A percentile compares a stretch with the other conserved stretches of the same genome.
phyloP scores from a whole-genome alignment of 1,139 yeast species.

The Yamadazyma buinensis region DNA sequence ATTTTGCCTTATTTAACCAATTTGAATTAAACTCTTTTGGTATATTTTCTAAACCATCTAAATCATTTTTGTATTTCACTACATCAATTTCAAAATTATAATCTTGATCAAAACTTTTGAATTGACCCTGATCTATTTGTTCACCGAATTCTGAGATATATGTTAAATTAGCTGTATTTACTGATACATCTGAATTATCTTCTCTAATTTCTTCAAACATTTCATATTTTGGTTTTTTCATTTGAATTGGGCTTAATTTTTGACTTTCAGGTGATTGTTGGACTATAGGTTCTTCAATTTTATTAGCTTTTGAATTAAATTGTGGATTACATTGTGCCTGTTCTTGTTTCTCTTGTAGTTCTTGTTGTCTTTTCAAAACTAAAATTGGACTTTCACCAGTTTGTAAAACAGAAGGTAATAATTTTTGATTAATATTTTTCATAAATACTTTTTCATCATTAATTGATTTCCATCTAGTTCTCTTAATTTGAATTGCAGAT shows the following conservation, averaged over 20 bases:
- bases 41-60: constrained; percentile 31
- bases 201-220: constrained; percentile 1
- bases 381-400: constrained; percentile 32
- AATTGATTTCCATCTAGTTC: constrained; percentile 23
- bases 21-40: constrained; percentile 17
- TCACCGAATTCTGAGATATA: constrained; percentile 25
- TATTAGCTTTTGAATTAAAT: neutral
- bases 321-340: too few species aligned
- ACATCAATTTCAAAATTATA: constrained; percentile 9
- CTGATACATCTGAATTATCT: constrained; percentile 3
- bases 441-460: constrained; percentile 30
- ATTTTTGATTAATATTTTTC: constrained; percentile 27
- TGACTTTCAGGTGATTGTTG: too few species aligned
- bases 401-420: constrained; percentile 35
- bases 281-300: too few species aligned
- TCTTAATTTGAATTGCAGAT: constrained; percentile 19
- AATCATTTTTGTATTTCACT: constrained; percentile 13
- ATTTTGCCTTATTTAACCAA: constrained; percentile 11
- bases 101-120: constrained; percentile 26
- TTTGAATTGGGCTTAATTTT: neutral
- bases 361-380: constrained; percentile 23
- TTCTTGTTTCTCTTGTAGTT: neutral
- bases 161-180: constrained; percentile 17
- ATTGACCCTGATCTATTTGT: constrained; percentile 17
- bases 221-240: constrained; percentile 1